phyloP scores from a whole-genome alignment of 2,329 filamentous ascomycete species.

The Calonectria pseudoturangicola region DNA sequence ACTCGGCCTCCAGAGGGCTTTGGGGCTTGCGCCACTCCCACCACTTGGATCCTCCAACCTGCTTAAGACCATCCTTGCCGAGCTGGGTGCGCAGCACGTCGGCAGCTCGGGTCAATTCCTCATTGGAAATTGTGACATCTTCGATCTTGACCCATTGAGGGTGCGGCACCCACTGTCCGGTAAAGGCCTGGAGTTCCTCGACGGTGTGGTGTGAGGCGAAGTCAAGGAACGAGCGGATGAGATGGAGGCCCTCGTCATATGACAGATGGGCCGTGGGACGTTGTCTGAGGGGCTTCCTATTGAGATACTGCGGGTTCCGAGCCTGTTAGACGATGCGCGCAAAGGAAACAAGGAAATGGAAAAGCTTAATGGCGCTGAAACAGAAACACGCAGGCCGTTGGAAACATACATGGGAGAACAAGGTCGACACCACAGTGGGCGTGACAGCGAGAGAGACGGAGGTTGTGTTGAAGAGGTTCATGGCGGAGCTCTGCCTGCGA shows the following conservation, averaged over 20 bases:
- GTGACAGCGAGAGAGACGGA: constrained; percentile 89
- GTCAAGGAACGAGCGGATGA: constrained; percentile 89
- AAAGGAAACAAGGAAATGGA: neutral
- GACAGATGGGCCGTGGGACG: constrained; percentile 93
- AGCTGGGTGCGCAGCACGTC: constrained; percentile 82
- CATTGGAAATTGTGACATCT: constrained; percentile 77
- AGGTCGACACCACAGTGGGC: constrained; percentile 90
- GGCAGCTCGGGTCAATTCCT: constrained; percentile 80
- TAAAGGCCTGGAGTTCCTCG: constrained; percentile 95
- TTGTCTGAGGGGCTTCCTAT: constrained; percentile 82
- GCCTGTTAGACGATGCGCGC: constrained; percentile 35
- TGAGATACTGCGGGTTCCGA: constrained; percentile 79
- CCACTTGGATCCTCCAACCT: constrained; percentile 89
- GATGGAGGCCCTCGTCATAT: constrained; percentile 92
- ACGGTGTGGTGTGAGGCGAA: constrained; percentile 93
- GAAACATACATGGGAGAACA: constrained; percentile 85
- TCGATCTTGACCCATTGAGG: constrained; percentile 92
- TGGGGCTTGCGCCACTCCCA: constrained; percentile 89
- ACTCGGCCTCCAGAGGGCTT: constrained; percentile 85
- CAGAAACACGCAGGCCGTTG: constrained; percentile 11
- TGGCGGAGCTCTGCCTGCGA: constrained; percentile 49
- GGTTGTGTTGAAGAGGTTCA: constrained; percentile 82
- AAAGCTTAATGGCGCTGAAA: constrained; percentile 7
- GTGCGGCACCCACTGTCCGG: constrained; percentile 91
- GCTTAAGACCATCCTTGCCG: constrained; percentile 83